Conservation (phyloP, 768 basidiomycete genomes). For the Lentinula boryana region DNA sequence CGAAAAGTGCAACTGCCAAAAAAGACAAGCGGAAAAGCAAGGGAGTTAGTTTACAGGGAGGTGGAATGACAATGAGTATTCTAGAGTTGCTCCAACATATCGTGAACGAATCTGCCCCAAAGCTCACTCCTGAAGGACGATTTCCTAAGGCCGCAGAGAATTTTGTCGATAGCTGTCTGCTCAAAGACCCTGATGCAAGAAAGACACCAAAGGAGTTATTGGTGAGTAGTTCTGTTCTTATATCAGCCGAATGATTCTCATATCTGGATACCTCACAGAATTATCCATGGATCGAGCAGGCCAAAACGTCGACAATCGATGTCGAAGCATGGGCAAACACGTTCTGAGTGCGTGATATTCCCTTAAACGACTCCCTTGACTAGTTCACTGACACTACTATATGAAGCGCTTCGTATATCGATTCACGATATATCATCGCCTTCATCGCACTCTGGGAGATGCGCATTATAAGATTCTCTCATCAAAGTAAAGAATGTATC, state of each 20-base stretch:
- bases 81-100: conserved; percentile 96
- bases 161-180: conserved; percentile 86
- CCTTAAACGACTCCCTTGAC: background rate
- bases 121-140: conserved; percentile 48
- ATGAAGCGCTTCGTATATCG: background rate
- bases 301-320: conserved; percentile 56
- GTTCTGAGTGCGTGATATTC: conserved; percentile 33
- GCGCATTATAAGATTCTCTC: background rate
- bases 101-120: conserved; percentile 96
- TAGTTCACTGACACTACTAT: too few relatives aligned
- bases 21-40: conserved; percentile 84
- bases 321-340: conserved; percentile 78
- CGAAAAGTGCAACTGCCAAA: conserved; percentile 46
- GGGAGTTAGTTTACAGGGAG: conserved; percentile 90
- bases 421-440: background rate
- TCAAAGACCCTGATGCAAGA: conserved; percentile 83
- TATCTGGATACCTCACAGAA: conserved; percentile 34
- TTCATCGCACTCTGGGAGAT: background rate
- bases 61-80: conserved; percentile 97
- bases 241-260: background rate
- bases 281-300: conserved; percentile 68
- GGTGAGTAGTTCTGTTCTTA: conserved; percentile 36
- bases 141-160: conserved; percentile 68
- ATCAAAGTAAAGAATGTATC: conserved; percentile 3
- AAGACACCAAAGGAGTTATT: conserved; percentile 85